Conservation (phyloP, 2,329 filamentous ascomycete species). For the Trichoderma cornu-damae region DNA sequence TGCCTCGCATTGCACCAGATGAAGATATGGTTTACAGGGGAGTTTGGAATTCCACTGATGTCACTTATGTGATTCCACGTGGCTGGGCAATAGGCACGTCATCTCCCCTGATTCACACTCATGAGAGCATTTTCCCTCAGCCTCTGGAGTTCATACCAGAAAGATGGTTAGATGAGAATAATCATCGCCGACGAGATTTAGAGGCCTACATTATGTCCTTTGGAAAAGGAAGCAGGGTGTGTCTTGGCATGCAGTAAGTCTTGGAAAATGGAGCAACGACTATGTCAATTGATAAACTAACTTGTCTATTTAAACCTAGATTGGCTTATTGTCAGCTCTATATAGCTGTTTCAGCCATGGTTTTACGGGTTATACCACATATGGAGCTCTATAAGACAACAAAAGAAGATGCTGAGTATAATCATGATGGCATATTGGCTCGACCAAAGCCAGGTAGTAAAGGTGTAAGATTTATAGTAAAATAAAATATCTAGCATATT, state of each 20-base stretch:
- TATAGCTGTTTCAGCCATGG: conserved; percentile 27
- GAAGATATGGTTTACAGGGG: conserved; percentile 31
- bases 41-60: conserved; percentile 17
- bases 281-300: neutral
- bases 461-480: neutral
- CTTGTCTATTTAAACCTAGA: neutral
- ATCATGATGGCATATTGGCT: neutral
- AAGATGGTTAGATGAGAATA: conserved; percentile 24
- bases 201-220: conserved; percentile 22
- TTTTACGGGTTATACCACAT: neutral
- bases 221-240: conserved; percentile 21
- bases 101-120: conserved; percentile 32
- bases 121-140: conserved; percentile 34
- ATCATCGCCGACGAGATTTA: conserved; percentile 17
- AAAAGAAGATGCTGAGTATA: neutral
- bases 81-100: conserved; percentile 38
- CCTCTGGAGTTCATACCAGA: conserved; percentile 26
- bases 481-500: neutral
- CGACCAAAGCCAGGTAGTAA: neutral
- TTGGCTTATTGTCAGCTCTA: conserved; percentile 1
- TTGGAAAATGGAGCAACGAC: neutral
- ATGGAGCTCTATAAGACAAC: conserved; percentile 1
- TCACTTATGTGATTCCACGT: conserved; percentile 29
- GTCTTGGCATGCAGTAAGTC: conserved; percentile 25
- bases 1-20: conserved; percentile 26